Conservation (phyloP, 2,329 filamentous ascomycete genomes). For the Trichoderma brevicompactum region DNA sequence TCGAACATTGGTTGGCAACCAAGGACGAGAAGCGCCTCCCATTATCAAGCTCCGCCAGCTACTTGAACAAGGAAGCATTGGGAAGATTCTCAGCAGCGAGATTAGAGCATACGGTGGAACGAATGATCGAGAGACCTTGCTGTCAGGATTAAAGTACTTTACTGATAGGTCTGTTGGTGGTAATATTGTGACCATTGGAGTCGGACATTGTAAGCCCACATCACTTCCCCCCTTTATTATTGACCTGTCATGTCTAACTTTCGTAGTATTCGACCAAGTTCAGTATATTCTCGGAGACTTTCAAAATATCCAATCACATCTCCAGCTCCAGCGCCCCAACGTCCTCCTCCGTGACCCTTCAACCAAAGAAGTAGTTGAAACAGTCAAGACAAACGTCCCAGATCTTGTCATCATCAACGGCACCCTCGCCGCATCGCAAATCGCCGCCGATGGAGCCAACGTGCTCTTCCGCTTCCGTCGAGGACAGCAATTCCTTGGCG, state of each 20-base stretch:
- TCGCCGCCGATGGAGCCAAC: conserved; percentile 43
- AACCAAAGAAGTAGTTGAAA: conserved; percentile 40
- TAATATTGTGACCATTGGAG: conserved; percentile 48
- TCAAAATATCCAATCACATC: conserved; percentile 42
- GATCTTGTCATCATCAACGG: conserved; percentile 45
- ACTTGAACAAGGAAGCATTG: conserved; percentile 51
- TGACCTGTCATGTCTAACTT: conserved; percentile 17
- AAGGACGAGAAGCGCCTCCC: conserved; percentile 53
- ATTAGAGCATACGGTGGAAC: conserved; percentile 46
- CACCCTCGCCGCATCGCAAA: conserved; percentile 38
- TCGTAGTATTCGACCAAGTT: conserved; percentile 50
- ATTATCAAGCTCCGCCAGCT: conserved; percentile 51
- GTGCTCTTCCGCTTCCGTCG: conserved; percentile 52
- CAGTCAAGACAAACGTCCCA: conserved; percentile 48
- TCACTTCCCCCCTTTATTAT: too few relatives aligned
- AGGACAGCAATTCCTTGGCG: conserved; percentile 54
- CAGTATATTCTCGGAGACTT: conserved; percentile 54
- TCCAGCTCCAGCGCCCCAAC: conserved; percentile 52
- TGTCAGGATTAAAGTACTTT: conserved; percentile 52
- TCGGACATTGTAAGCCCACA: conserved; percentile 47
- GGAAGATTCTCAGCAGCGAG: conserved; percentile 58
- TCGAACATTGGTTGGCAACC: conserved; percentile 54
- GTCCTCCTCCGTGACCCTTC: conserved; percentile 43
- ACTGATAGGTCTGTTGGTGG: conserved; percentile 53
- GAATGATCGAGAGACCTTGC: conserved; percentile 40